Evolutionary conservation across 164 flowering plant species (phyloP).

Genomic region (Cinnamomum micranthum): DNA sequence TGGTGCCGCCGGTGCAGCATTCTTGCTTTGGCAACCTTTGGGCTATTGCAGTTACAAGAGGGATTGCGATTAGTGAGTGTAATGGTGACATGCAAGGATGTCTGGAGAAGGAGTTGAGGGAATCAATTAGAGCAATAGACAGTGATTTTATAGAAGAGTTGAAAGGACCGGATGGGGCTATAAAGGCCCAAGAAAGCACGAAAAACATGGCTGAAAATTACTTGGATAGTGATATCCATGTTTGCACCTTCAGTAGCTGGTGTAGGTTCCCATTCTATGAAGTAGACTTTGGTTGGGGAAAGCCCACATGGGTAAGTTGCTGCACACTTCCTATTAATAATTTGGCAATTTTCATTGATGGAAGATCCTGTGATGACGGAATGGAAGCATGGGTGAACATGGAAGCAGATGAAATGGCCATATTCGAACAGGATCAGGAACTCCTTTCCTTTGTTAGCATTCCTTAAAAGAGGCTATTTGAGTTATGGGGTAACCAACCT

Average conservation of each 20-base stretch:
- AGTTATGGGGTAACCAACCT: too few species aligned
- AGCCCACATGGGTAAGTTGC: conserved; percentile 29
- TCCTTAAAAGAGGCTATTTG: too few species aligned
- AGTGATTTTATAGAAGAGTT: conserved; percentile 6
- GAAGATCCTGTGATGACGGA: conserved; percentile 17
- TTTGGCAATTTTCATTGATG: conserved; percentile 8
- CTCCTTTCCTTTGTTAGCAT: conserved; percentile 12
- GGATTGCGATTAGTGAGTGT: background rate
- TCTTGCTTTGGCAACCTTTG: conserved; percentile 35
- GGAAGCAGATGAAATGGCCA: conserved; percentile 12
- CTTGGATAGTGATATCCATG: conserved; percentile 2
- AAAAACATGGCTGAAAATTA: background rate
- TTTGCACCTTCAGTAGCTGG: conserved; percentile 20
- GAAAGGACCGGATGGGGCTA: background rate
- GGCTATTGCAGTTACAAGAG: background rate
- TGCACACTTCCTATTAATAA: conserved; percentile 8
- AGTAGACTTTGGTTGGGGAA: conserved; percentile 46
- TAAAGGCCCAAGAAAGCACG: background rate
- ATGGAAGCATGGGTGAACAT: conserved; percentile 23
- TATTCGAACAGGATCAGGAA: conserved; percentile 8
- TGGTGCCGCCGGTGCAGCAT: conserved; percentile 24
- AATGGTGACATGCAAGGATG: background rate
- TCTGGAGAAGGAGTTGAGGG: conserved; percentile 14
- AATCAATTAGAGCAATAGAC: conserved; percentile 8
- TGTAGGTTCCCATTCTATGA: conserved; percentile 31